A percentile compares a stretch with the other conserved stretches of the same genome.
phyloP scores from a whole-genome alignment of 2,329 filamentous ascomycete genomes.

The Purpureocillium takamizusanense region DNA sequence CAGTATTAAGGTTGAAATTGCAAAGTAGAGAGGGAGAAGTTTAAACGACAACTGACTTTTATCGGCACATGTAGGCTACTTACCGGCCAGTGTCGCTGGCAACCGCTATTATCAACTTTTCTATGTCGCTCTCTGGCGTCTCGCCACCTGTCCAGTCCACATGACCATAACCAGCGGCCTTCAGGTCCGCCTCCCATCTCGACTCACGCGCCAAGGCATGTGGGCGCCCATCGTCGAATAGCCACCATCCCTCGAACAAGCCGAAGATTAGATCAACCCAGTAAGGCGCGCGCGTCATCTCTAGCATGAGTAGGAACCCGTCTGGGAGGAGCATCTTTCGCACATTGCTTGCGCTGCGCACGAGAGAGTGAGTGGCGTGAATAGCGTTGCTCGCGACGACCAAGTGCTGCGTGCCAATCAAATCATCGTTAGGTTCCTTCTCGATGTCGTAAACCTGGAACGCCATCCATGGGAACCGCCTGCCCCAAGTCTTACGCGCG shows the following conservation, averaged over 20 bases:
- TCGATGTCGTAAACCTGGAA: conserved; percentile 9
- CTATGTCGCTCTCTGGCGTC: conserved; percentile 5
- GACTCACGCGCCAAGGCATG: conserved; percentile 6
- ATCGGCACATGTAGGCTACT: too few relatives aligned
- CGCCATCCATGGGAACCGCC: conserved; percentile 5
- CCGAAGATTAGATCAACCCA: conserved; percentile 24
- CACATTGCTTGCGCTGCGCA: conserved; percentile 8
- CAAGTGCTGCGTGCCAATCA: conserved; percentile 15
- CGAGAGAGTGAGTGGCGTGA: conserved; percentile 21
- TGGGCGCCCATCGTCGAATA: conserved; percentile 11
- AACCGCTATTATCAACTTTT: conserved; percentile 6
- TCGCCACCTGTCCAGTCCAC: conserved; percentile 12
- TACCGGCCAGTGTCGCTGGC: conserved; percentile 1
- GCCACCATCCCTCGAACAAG: conserved; percentile 26
- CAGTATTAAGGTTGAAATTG: too few relatives aligned
- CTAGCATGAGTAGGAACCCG: conserved; percentile 9
- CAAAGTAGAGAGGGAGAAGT: neutral
- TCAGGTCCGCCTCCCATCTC: conserved; percentile 7
- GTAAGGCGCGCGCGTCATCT: conserved; percentile 7
- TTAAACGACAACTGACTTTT: neutral
- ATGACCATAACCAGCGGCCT: conserved; percentile 7
- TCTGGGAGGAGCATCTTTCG: conserved; percentile 6
- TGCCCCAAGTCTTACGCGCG: conserved; percentile 3
- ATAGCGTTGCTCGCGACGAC: conserved; percentile 26
- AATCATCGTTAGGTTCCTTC: conserved; percentile 7